Base-by-base conservation (phyloP, 345 rosid genomes). In the Cardamine resedifolia region DNA sequence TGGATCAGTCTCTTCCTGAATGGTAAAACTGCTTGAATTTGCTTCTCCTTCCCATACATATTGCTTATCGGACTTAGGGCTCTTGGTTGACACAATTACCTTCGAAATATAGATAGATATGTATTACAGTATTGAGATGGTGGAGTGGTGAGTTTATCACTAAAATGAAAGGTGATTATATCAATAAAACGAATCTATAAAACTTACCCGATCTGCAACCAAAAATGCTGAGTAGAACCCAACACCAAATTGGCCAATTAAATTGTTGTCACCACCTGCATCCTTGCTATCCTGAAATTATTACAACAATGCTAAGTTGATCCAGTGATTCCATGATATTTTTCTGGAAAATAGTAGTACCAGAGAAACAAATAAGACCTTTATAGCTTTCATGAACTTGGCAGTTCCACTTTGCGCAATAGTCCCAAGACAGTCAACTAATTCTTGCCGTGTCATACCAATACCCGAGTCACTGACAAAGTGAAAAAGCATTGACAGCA, bases 401-500 rank as follows among this genome's bases (percentile, higher is more conserved):
- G 99, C 96, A 61, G 99, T 95, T 72, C 99, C 99, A 84, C 98
- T 95, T 69, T 95, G 96, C 1, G 99, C 99, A 73, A 95, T 90
- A 70, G 98, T 95, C 62, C 98, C 99, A 55, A 95, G 98, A 76
- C 98, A 91, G 69, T 95, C 98, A 55, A 95, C 87, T 48, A 95
- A 73, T 38, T 95, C 99, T 86, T 91, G 88, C 1, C 86, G 85
- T 15, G 96, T 91, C 98, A 95, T 95, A 74, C 99, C 99, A 43
- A 95, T 95, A 62, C 99, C 99, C 12, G 90, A 58, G 74, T 95
- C 99, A 75, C 99, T 95, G 85, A 65, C 65, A 45, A 38, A 49
- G 72, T 58, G 74, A 59, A 65, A 26, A 64, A 41, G 15, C 36
- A 48, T 7, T 36, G 47, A 26, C 12, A 51, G 10, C 24, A 60